Evolutionary conservation across 768 basidiomycete species (phyloP), one percentile per base, ranked within the genome.

Genomic region (Paxillus involutus): DNA sequence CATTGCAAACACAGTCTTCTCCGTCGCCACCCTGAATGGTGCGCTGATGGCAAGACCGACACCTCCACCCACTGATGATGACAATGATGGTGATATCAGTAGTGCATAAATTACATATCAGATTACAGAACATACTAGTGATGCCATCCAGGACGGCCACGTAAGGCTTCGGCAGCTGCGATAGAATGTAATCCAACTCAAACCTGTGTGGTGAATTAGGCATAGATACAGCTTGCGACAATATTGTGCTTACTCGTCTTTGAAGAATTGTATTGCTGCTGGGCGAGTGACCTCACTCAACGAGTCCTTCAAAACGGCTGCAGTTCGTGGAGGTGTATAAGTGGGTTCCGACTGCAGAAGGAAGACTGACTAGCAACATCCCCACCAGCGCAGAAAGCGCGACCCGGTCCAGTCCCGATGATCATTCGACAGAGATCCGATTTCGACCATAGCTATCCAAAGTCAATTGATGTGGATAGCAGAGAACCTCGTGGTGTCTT

Each of bases 311-410:
- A 88, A 72, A 46, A 91, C 83, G 61, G 70, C 89, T 91, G 59
- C 8, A 35, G 19, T 30, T 37, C 53, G 46, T 59, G 44, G 43
- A 46, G 41, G 36, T 49, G 37, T 45, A 40, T 47, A 39, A 56
- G 46, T 32, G 39, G n/a, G 47, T 41, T 13, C 32, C 45, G 26
- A 44, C 17, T 26, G 32, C 21, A 42, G 46, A 44, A 40, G 57
- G 51, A 57, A 29, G 19, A 77, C 88, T 71, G 61, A 95, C 96
- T 76, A 55, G 83, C 86, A 53, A 99, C 90, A 71, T 99, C 97
- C 42, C 97, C 97, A 13, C 97, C 97, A 6, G 91, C 88, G 64
- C 94, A 98, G 68, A 98, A 98, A 12, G 88, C 91, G 54, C 84
- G 78, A 4, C 86, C 88, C 12, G 71, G 70, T 21, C 89, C 90